Evolutionary conservation across 352 stramenopile genomes (phyloP).

Genomic region (Pythium phragmiticola): DNA sequence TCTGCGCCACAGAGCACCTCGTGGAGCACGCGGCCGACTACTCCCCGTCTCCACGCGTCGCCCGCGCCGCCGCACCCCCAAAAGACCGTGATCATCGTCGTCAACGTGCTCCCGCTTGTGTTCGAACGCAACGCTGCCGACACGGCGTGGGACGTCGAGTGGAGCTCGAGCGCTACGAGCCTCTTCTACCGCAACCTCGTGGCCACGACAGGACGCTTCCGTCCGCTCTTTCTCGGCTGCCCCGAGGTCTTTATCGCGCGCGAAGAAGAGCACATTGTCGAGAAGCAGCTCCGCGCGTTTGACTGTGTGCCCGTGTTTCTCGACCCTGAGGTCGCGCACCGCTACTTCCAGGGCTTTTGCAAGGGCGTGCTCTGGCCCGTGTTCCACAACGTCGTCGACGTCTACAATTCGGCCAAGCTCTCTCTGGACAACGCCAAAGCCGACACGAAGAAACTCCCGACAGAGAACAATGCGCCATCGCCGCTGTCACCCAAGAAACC

Average conservation of each 20-base stretch:
- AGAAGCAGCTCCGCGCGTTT: conserved; percentile 82
- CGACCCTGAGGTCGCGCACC: conserved; percentile 79
- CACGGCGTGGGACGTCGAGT: conserved; percentile 59
- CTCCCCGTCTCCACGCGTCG: background rate
- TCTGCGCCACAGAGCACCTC: background rate
- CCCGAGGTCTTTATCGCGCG: conserved; percentile 69
- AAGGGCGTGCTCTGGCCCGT: conserved; percentile 98
- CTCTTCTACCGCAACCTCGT: conserved; percentile 82
- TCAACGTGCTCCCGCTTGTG: conserved; percentile 76
- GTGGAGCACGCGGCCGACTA: too few species aligned
- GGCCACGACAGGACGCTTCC: conserved; percentile 43
- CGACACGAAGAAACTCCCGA: background rate
- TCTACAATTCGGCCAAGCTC: conserved; percentile 89
- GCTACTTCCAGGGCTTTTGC: conserved; percentile 93
- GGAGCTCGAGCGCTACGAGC: conserved; percentile 67
- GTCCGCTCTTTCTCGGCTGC: conserved; percentile 69
- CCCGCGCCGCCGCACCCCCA: background rate
- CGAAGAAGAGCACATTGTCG: conserved; percentile 58
- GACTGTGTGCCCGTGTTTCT: conserved; percentile 96
- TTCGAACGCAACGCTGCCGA: conserved; percentile 53
- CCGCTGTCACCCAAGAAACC: conserved; percentile 10
- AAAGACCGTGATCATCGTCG: conserved; percentile 74
- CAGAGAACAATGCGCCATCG: background rate
- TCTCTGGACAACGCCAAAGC: conserved; percentile 43
- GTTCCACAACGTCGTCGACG: conserved; percentile 96